phyloP scores from a whole-genome alignment of 768 basidiomycete species.

The Sutorius australiensis region DNA sequence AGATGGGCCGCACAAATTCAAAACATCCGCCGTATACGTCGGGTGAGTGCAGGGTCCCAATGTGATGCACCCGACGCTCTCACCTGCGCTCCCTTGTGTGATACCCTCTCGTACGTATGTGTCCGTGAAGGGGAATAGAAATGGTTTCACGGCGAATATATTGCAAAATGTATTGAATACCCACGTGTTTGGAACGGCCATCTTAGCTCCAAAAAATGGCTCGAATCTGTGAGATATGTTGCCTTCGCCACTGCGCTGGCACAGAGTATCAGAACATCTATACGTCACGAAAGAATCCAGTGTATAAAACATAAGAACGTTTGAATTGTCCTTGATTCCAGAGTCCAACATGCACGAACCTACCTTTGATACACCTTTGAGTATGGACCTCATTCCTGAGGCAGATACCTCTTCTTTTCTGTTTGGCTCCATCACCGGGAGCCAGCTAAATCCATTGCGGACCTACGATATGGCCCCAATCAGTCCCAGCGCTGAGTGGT shows the following conservation, averaged over 20 bases:
- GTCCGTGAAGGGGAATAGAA: background rate
- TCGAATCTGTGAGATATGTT: too few relatives aligned
- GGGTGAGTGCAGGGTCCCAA: too few relatives aligned
- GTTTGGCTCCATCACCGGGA: background rate
- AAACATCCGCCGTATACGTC: too few relatives aligned
- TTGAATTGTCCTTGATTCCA: background rate
- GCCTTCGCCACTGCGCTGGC: too few relatives aligned
- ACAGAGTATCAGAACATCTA: background rate
- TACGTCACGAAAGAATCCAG: background rate
- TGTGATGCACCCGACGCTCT: background rate
- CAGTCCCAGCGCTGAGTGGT: background rate
- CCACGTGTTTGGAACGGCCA: too few relatives aligned
- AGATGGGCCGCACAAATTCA: too few relatives aligned
- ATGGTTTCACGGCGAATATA: background rate
- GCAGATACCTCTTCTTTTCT: too few relatives aligned
- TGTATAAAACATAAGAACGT: background rate
- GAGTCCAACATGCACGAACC: slow-evolving; percentile 1
- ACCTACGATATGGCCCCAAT: background rate
- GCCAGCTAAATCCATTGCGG: background rate
- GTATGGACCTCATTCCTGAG: background rate
- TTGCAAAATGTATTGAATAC: too few relatives aligned
- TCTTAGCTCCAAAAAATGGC: too few relatives aligned
- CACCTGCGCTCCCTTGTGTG: background rate
- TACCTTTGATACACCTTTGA: background rate
- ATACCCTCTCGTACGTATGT: background rate